Conservation (phyloP, 192 early-diverging fungal species). For the Oehlia diaphana region DNA sequence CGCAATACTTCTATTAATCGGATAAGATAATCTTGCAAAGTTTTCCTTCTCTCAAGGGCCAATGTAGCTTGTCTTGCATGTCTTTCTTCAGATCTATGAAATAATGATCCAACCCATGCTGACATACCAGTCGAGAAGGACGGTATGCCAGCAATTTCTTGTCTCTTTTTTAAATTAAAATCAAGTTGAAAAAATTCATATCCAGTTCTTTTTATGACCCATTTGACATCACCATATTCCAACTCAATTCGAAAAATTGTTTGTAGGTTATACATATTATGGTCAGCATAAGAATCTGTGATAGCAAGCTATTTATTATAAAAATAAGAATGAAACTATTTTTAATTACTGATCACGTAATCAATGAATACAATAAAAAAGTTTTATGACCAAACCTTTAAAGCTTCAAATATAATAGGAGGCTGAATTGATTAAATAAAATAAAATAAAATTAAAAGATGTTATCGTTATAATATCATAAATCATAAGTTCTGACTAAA, state of each 20-base stretch:
- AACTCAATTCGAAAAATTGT: conserved; percentile 67
- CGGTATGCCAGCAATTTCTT: conserved; percentile 37
- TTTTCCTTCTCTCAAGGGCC: conserved; percentile 52
- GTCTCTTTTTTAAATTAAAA: conserved; percentile 58
- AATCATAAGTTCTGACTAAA: background rate
- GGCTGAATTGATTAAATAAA: background rate
- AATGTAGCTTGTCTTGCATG: conserved; percentile 37
- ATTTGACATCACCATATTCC: conserved; percentile 77
- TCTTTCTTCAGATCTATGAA: conserved; percentile 29
- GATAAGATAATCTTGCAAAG: conserved; percentile 61
- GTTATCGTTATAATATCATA: background rate
- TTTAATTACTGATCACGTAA: background rate
- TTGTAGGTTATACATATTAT: conserved; percentile 38
- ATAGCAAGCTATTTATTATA: conserved; percentile 49
- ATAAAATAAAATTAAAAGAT: background rate
- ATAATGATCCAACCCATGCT: conserved; percentile 1
- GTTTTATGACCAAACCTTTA: background rate
- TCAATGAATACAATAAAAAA: background rate
- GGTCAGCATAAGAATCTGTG: conserved; percentile 45
- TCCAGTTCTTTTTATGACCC: conserved; percentile 66
- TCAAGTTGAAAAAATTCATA: conserved; percentile 68
- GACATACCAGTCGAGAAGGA: conserved; percentile 31
- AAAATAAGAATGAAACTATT: background rate
- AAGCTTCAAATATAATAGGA: background rate
- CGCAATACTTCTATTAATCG: conserved; percentile 57